Conservation (phyloP, 140 eudicot species). For the Stevia rebaudiana region DNA sequence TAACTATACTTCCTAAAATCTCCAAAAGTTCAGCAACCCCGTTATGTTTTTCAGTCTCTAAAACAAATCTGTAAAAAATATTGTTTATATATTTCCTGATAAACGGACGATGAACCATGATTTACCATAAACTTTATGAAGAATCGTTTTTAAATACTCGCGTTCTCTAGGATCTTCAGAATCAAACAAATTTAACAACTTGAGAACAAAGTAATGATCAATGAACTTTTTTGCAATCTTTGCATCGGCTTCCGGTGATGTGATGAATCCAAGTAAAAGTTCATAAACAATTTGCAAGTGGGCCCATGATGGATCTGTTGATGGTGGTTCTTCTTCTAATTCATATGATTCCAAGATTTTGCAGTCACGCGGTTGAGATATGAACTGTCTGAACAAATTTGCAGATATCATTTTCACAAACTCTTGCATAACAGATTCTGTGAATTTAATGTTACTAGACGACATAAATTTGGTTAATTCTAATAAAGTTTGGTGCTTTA, state of each 20-base stretch:
- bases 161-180: conserved; percentile 79
- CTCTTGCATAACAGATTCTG: conserved; percentile 65
- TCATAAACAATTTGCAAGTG: conserved; percentile 73
- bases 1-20: conserved; percentile 82
- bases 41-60: conserved; percentile 74
- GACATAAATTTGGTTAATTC: conserved; percentile 74
- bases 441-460: conserved; percentile 50
- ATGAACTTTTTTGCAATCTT: conserved; percentile 64
- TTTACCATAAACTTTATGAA: conserved; percentile 73
- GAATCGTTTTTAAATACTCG: conserved; percentile 63
- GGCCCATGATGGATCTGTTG: conserved; percentile 93
- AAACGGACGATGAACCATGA: conserved; percentile 89
- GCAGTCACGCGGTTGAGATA: conserved; percentile 69
- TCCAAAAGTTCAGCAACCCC: conserved; percentile 77
- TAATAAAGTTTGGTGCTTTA: conserved; percentile 65
- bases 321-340: conserved; percentile 79
- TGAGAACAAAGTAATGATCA: conserved; percentile 70
- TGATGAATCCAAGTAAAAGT: conserved; percentile 68
- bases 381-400: conserved; percentile 56
- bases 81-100: conserved; percentile 79
- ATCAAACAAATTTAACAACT: conserved; percentile 68
- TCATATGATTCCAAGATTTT: conserved; percentile 53
- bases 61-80: conserved; percentile 62
- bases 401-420: conserved; percentile 70
- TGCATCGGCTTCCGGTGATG: conserved; percentile 78